Evolutionary conservation across 257 asterid genomes (phyloP), one percentile per base, ranked within the genome.

Genomic region (Salvia miltiorrhiza): DNA sequence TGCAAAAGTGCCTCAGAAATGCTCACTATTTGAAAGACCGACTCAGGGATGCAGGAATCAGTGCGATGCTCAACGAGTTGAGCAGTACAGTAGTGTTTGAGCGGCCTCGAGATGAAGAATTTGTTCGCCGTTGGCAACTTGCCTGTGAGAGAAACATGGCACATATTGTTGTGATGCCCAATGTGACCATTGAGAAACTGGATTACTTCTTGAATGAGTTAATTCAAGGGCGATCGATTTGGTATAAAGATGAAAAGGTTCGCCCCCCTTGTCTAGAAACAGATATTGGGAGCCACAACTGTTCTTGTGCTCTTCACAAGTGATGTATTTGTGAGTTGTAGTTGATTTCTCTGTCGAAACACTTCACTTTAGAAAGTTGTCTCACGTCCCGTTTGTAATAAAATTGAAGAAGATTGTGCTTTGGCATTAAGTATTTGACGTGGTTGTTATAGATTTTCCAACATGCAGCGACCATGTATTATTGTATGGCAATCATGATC

Each of bases 21-120:
- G 99, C 99, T 65, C 97, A 93, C 81, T 93, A 93, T 80, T 72
- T 93, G 76, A 93, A 85, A 79, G 96, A 83, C 57, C 83, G 86
- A 21, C 96, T 93, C 14, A 83, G 80, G 72, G 85, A 73, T 52
- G 87, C 86, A 0, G 96, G 97, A 30, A 83, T 88, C 24, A 85
- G 96, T 30, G 95, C 95, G 45, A 88, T 93, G 96, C 96, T 88
- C 61, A 93, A 93, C 56, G 99, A 93, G 76, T 84, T 93, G 62
- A 93, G 99, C 83, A 90, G 99, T 69, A 90, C 99, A 0, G 97
- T 93, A 26, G 96, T 93, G 72, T 90, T 93, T 80, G 97, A 90
- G 73, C 82, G 99, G 30, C 99, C 99, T n/a, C 83, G 59, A 3
- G 91, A 88, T 59, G 97, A 83, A 75, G 95, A 83, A 65, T 93